Percentiles rank a stretch among this genome's conserved stretches.
These are phyloP conservation scores for Candida glucosophila DNA, from an alignment of 1,139 yeast species.

Conservation along the genomic window DNA sequence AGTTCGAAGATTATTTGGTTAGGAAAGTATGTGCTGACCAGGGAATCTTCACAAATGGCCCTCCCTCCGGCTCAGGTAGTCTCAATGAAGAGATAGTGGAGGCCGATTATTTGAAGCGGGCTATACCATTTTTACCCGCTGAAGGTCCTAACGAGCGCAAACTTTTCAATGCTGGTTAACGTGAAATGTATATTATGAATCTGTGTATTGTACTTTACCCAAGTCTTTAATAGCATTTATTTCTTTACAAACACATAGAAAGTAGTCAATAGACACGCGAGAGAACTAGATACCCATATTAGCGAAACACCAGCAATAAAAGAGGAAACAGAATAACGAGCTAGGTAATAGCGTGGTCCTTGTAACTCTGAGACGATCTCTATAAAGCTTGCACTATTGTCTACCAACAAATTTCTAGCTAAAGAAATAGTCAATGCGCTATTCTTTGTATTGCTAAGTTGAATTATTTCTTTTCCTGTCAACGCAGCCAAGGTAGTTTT, in stretches of 20 bases:
- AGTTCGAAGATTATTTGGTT: slow-evolving; percentile 49
- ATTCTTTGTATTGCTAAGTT: no score
- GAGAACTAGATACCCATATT: slow-evolving; percentile 39
- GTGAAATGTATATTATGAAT: slow-evolving; percentile 1
- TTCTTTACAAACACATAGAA: slow-evolving; percentile 8
- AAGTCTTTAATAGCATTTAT: slow-evolving; percentile 1
- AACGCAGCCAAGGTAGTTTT: not conserved
- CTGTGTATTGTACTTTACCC: slow-evolving; percentile 1
- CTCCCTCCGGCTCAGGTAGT: slow-evolving; percentile 14
- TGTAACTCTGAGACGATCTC: slow-evolving; percentile 30
- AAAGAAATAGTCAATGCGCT: slow-evolving; percentile 1
- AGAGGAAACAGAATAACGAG: slow-evolving; percentile 36
- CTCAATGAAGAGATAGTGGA: slow-evolving; percentile 19
- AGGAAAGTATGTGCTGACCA: slow-evolving; percentile 26
- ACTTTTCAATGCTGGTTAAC: slow-evolving; percentile 26
- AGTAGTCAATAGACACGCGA: slow-evolving; percentile 19
- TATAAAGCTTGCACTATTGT: slow-evolving; percentile 8
- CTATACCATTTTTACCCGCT: slow-evolving; percentile 34
- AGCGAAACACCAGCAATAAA: slow-evolving; percentile 41
- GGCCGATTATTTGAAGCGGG: slow-evolving; percentile 25
- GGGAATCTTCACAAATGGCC: no score
- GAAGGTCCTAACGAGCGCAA: slow-evolving; percentile 32
- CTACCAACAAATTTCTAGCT: slow-evolving; percentile 5
- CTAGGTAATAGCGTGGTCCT: slow-evolving; percentile 53
- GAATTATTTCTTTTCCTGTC: no score